Evolutionary conservation across 2,329 filamentous ascomycete species (phyloP).

Genomic region (Fusarium paranaense): DNA sequence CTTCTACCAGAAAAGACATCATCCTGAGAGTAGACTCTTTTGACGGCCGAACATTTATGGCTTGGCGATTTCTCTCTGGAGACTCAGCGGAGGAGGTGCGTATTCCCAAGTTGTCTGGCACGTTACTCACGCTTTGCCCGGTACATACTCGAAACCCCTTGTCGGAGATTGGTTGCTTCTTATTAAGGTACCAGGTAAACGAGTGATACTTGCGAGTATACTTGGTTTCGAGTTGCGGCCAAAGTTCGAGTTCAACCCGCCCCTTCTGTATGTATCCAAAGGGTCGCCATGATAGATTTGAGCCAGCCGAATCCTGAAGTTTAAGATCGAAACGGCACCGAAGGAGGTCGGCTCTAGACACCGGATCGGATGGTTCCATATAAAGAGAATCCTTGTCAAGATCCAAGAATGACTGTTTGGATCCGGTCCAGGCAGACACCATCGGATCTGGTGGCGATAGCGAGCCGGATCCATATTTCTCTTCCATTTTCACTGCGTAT

Average conservation of each 20-base stretch:
- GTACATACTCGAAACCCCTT: not conserved
- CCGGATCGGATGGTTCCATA: not conserved
- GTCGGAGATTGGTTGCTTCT: not conserved
- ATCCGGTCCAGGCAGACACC: conserved; percentile 7
- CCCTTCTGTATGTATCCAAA: conserved; percentile 1
- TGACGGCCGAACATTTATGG: not conserved
- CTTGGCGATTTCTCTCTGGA: not conserved
- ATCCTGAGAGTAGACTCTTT: not conserved
- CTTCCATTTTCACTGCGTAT: not conserved
- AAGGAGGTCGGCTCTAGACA: conserved; percentile 2
- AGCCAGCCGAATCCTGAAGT: not conserved
- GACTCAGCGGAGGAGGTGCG: too few relatives aligned
- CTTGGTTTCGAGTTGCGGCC: conserved; percentile 7
- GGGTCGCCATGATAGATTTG: not conserved
- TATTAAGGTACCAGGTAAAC: not conserved
- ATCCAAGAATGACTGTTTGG: conserved; percentile 10
- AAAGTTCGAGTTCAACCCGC: conserved; percentile 6
- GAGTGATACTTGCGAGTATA: conserved; percentile 2
- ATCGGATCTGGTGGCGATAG: conserved; percentile 4
- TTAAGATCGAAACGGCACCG: conserved; percentile 1
- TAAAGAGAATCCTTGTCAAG: conserved; percentile 1
- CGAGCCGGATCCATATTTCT: not conserved
- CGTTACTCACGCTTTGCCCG: accelerated
- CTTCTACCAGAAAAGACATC: not conserved
- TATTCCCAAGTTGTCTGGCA: not conserved